Evolutionary conservation across 2,329 filamentous ascomycete genomes (phyloP).

Genomic region (Tolypocladium nubicola): DNA sequence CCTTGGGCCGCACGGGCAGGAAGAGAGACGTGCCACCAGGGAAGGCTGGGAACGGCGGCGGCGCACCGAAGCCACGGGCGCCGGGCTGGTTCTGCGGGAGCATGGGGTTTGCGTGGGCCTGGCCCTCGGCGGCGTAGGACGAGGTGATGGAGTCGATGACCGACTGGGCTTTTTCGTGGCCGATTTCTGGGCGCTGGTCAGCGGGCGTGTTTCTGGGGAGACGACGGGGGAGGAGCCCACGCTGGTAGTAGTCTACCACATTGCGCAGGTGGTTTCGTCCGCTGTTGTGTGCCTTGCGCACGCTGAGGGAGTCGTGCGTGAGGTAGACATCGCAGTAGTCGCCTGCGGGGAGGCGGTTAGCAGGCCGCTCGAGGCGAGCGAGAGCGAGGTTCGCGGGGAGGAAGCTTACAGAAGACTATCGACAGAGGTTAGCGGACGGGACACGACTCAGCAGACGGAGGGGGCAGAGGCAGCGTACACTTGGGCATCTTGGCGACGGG

Average conservation of each 20-base stretch:
- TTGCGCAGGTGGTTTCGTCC: conserved; percentile 95
- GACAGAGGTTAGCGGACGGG: neutral
- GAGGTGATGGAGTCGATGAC: conserved; percentile 97
- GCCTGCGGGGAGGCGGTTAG: conserved; percentile 33
- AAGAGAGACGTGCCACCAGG: conserved; percentile 38
- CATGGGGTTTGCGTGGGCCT: conserved; percentile 78
- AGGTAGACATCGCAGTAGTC: conserved; percentile 99
- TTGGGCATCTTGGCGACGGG: conserved; percentile 60
- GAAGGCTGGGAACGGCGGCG: conserved; percentile 45
- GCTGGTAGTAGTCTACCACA: conserved; percentile 97
- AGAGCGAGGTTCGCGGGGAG: conserved; percentile 1
- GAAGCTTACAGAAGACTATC: conserved; percentile 11
- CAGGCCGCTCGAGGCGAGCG: neutral
- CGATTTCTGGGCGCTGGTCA: conserved; percentile 59
- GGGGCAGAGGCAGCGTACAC: conserved; percentile 49
- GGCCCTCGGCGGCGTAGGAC: conserved; percentile 89
- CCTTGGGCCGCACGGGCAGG: neutral
- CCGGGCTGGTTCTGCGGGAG: conserved; percentile 58
- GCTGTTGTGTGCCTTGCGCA: conserved; percentile 96
- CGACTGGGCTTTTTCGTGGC: conserved; percentile 94
- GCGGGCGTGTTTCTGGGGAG: neutral
- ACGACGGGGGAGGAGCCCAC: conserved; percentile 33
- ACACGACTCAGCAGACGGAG: conserved; percentile 17
- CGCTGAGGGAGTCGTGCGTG: conserved; percentile 99
- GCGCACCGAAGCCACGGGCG: conserved; percentile 28